Evolutionary conservation across 1,284 basidiomycete genomes (phyloP), one percentile per base, ranked within the genome.

Genomic region (Abortiporus biennis): DNA sequence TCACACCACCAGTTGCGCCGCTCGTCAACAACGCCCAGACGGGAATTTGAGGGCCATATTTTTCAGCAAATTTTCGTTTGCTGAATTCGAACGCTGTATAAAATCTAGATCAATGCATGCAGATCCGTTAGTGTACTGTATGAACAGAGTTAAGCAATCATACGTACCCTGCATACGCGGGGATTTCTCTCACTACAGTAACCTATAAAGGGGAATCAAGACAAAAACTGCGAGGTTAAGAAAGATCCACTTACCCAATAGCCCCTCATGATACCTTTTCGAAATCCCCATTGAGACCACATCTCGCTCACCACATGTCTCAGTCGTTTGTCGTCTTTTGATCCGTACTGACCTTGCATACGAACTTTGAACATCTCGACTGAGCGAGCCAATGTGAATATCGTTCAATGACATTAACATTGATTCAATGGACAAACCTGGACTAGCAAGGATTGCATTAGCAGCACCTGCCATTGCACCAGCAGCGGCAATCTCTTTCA

Each of bases 271-370:
- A 98, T 76, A 6, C 95, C 95, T 46, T 80, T 74, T 33, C 80
- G 67, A 50, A 97, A 80, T 0, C 95, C 94, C 71, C 84, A 91
- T 44, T 88, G 65, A 22, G 57, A 61, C 84, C 91, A 95, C 80
- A 94, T 90, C 53, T 94, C 89, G 15, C 64, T 68, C 4, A 80
- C 78, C 3, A 96, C 74, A 2, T 68, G 72, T 23, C 80, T 68
- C 23, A 96, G 71, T 33, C 78, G 75, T 65, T 94, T 89, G 58
- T 94, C 91, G 4, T 74, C 70, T 8, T 76, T 69, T 2, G 69
- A 73, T 15, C 86, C 89, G 52, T 92, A 92, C 57, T 94, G 90
- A 3, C 90, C 92, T 65, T 98, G 94, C 93, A 97, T 96, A n/a
- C 91, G 79, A 36, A 98, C 91, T 66, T 93, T 91, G 63, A 88